Evolutionary conservation across 208 protist genomes (phyloP).

Genomic region (Wallacemonas collosoma): DNA sequence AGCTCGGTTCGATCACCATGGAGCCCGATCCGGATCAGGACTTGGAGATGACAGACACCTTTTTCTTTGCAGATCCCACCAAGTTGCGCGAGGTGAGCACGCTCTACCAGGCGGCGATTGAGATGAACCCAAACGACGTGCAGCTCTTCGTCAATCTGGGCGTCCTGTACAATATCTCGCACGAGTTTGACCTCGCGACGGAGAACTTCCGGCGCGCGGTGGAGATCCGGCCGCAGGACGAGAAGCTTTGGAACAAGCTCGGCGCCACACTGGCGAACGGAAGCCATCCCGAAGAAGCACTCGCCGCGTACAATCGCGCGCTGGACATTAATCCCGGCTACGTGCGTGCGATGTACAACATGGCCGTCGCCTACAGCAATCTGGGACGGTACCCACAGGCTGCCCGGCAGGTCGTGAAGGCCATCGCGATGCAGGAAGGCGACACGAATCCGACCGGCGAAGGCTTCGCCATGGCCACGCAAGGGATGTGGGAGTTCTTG

Average conservation of each 20-base stretch:
- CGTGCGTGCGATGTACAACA: conserved; percentile 89
- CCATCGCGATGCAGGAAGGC: conserved; percentile 78
- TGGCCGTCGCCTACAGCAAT: conserved; percentile 88
- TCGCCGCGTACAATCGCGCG: conserved; percentile 85
- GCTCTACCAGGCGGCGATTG: conserved; percentile 73
- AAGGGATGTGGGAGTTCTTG: conserved; percentile 84
- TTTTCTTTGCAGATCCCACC: conserved; percentile 71
- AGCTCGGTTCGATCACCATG: conserved; percentile 64
- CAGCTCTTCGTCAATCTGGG: conserved; percentile 82
- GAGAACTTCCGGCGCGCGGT: conserved; percentile 75
- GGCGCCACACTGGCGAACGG: conserved; percentile 89
- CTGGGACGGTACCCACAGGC: conserved; percentile 64
- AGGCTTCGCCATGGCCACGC: conserved; percentile 47
- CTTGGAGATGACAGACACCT: conserved; percentile 61
- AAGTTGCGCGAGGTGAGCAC: conserved; percentile 62
- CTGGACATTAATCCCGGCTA: conserved; percentile 91
- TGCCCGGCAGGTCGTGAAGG: conserved; percentile 71
- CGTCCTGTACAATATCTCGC: conserved; percentile 81
- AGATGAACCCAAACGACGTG: conserved; percentile 74
- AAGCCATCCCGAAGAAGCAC: conserved; percentile 63
- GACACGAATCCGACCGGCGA: conserved; percentile 65
- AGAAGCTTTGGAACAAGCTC: conserved; percentile 91
- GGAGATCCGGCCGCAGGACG: conserved; percentile 63
- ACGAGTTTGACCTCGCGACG: conserved; percentile 80
- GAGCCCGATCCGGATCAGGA: conserved; percentile 37